phyloP scores from a whole-genome alignment of 2,329 filamentous ascomycete genomes.

The Alternaria dauci region DNA sequence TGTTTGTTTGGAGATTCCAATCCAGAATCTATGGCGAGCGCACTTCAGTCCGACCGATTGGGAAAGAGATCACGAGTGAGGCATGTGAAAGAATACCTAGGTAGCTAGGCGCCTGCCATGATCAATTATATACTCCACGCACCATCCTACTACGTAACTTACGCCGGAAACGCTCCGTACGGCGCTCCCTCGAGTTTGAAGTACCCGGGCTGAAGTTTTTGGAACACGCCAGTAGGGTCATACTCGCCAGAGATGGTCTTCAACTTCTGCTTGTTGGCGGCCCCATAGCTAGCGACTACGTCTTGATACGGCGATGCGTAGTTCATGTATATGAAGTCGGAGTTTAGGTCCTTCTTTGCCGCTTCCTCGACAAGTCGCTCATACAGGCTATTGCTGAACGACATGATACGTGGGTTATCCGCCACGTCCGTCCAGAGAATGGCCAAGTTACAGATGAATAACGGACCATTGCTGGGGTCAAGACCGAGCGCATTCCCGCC shows the following conservation, averaged over 20 bases:
- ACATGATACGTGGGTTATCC: constrained; percentile 36
- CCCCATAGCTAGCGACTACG: constrained; percentile 54
- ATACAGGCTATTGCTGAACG: constrained; percentile 31
- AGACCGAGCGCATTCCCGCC: constrained; percentile 46
- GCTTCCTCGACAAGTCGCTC: constrained; percentile 21
- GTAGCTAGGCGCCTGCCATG: not conserved
- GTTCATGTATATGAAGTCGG: constrained; percentile 56
- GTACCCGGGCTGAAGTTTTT: constrained; percentile 31
- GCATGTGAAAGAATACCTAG: not conserved
- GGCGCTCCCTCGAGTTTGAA: constrained; percentile 36
- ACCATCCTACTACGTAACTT: not conserved
- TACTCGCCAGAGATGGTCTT: constrained; percentile 24
- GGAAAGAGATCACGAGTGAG: not conserved
- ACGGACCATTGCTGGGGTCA: constrained; percentile 25
- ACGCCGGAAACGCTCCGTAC: constrained; percentile 18
- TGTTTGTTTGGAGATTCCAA: not conserved
- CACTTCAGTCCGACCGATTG: not conserved
- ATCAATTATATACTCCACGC: not conserved
- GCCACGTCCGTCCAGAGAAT: constrained; percentile 33
- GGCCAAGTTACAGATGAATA: constrained; percentile 33
- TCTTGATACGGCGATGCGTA: constrained; percentile 57
- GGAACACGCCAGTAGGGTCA: constrained; percentile 30
- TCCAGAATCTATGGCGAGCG: not conserved
- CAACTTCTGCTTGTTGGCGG: constrained; percentile 41
- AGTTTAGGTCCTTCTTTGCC: constrained; percentile 16